phyloP scores from a whole-genome alignment of 2,329 filamentous ascomycete genomes.

The Trichoderma breve region DNA sequence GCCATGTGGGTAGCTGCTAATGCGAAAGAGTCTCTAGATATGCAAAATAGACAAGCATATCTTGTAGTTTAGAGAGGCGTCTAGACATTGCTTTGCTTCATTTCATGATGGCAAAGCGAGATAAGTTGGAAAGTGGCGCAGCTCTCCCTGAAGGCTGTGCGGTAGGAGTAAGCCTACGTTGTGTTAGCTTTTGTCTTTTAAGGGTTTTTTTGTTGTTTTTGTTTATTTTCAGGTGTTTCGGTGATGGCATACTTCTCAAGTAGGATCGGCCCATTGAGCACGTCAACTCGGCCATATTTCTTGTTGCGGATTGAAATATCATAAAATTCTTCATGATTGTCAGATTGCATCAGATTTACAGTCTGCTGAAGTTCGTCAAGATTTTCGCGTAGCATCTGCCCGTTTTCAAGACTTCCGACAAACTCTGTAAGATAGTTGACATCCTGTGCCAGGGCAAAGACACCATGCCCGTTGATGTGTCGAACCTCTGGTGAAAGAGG shows the following conservation, averaged over 20 bases:
- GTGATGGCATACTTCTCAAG: conserved; percentile 74
- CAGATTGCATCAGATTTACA: conserved; percentile 78
- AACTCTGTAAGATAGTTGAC: conserved; percentile 82
- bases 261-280: conserved; percentile 80
- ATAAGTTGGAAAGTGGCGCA: conserved; percentile 68
- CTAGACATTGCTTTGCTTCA: conserved; percentile 19
- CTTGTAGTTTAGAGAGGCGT: not conserved
- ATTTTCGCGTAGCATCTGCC: conserved; percentile 81
- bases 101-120: conserved; percentile 65
- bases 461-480: conserved; percentile 83
- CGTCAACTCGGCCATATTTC: conserved; percentile 91
- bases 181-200: conserved; percentile 4
- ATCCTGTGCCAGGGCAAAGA: conserved; percentile 76
- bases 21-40: not conserved
- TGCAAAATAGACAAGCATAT: not conserved
- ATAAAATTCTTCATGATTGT: conserved; percentile 96
- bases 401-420: conserved; percentile 80
- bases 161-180: conserved; percentile 59
- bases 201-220: not conserved
- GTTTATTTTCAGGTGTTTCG: not conserved
- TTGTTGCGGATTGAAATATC: conserved; percentile 86
- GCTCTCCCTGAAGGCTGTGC: conserved; percentile 57
- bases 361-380: conserved; percentile 94
- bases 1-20: not conserved
- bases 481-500: conserved; percentile 77